These are phyloP conservation scores for Delphinella strobiligena DNA, from an alignment of 2,329 filamentous ascomycete genomes.

Conservation along the genomic window DNA sequence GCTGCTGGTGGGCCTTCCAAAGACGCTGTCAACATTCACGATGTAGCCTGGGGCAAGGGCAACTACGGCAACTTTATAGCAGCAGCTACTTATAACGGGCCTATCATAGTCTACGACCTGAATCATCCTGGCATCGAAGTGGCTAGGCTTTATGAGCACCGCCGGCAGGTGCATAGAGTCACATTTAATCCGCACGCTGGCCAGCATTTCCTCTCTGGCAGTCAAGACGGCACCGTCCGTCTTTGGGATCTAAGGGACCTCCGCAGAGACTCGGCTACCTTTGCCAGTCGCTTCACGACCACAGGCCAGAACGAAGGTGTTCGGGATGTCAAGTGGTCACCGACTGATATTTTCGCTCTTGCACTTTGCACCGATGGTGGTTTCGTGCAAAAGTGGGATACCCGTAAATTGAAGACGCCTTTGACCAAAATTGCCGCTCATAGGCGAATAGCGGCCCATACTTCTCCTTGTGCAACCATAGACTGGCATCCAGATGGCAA, in stretches of 20 bases:
- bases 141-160: slow-evolving; percentile 51
- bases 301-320: slow-evolving; percentile 48
- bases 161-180: slow-evolving; percentile 52
- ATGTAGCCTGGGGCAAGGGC: slow-evolving; percentile 57
- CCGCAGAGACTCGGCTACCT: slow-evolving; percentile 37
- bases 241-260: slow-evolving; percentile 53
- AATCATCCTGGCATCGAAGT: slow-evolving; percentile 49
- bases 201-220: slow-evolving; percentile 49
- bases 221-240: slow-evolving; percentile 51
- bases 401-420: slow-evolving; percentile 43
- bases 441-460: slow-evolving; percentile 29
- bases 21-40: slow-evolving; percentile 49
- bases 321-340: slow-evolving; percentile 54
- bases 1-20: slow-evolving; percentile 6
- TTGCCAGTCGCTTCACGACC: slow-evolving; percentile 43
- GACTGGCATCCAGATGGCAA: slow-evolving; percentile 59
- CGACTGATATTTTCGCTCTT: slow-evolving; percentile 49
- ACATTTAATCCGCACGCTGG: slow-evolving; percentile 53
- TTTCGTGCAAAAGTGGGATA: slow-evolving; percentile 52
- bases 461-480: slow-evolving; percentile 41
- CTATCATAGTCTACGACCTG: slow-evolving; percentile 53
- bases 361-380: slow-evolving; percentile 54
- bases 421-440: slow-evolving; percentile 51
- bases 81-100: slow-evolving; percentile 52
- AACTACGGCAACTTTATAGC: slow-evolving; percentile 48